A percentile compares a stretch with the other conserved stretches of the same genome.
Conservation (phyloP, 2,329 filamentous ascomycete species). For the Tolypocladium guangdongense region DNA sequence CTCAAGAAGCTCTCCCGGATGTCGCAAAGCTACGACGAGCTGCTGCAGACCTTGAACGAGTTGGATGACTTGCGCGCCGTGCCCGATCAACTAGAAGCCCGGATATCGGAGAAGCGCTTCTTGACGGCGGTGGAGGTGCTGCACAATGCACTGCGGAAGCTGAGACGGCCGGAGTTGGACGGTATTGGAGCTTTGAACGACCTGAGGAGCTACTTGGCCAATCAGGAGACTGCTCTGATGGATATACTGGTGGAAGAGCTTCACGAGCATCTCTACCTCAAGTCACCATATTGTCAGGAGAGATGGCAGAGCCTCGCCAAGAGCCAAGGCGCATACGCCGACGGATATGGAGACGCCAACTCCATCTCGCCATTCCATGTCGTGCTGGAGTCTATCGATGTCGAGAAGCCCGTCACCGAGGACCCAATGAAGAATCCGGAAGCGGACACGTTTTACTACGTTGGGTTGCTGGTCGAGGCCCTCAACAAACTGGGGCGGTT, state of each 20-base stretch:
- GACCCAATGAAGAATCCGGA: conserved; percentile 91
- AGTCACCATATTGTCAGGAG: conserved; percentile 94
- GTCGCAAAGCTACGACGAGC: conserved; percentile 82
- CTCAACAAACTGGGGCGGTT: conserved; percentile 81
- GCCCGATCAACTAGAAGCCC: conserved; percentile 84
- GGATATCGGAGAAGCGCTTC: conserved; percentile 94
- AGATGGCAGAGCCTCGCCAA: conserved; percentile 80
- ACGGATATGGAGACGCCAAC: conserved; percentile 34
- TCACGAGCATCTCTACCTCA: conserved; percentile 93
- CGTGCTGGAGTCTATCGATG: conserved; percentile 50
- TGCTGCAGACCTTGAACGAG: conserved; percentile 72
- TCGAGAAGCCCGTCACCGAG: conserved; percentile 57
- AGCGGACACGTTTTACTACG: conserved; percentile 89
- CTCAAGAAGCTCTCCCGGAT: conserved; percentile 79
- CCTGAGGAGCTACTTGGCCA: conserved; percentile 75
- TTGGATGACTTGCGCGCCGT: conserved; percentile 82
- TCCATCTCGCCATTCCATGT: conserved; percentile 44
- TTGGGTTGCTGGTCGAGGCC: conserved; percentile 76
- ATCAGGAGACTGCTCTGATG: conserved; percentile 83
- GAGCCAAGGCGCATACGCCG: conserved; percentile 44
- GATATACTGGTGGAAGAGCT: conserved; percentile 96
- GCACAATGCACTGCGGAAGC: conserved; percentile 72
- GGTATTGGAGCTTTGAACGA: conserved; percentile 83
- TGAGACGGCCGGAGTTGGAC: conserved; percentile 81
- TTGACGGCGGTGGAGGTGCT: conserved; percentile 85